A percentile compares a stretch with the other conserved stretches of the same genome.
Conservation (phyloP, 768 basidiomycete species). For the Leccinum aurantiacum region DNA sequence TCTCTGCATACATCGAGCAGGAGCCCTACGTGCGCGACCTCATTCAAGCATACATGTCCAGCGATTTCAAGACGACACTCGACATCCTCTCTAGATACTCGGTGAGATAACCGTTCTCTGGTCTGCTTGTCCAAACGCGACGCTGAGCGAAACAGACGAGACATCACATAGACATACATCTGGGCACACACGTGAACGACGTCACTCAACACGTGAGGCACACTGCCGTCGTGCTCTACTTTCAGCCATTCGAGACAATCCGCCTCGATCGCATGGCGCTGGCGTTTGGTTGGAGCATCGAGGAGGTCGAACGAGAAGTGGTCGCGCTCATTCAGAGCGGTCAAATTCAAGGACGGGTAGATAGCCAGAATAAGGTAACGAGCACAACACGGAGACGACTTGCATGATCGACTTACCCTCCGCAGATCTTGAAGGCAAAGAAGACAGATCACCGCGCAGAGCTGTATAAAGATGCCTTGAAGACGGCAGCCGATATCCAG, state of each 20-base stretch:
- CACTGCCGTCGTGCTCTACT: constrained; percentile 82
- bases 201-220: constrained; percentile 72
- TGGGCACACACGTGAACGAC: constrained; percentile 62
- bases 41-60: constrained; percentile 80
- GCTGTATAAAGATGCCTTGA: constrained; percentile 73
- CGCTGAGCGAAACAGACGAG: constrained; percentile 52
- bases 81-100: constrained; percentile 72
- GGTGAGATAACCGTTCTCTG: constrained; percentile 38
- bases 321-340: constrained; percentile 77
- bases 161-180: constrained; percentile 76
- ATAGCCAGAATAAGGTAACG: constrained; percentile 83
- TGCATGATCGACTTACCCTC: neutral
- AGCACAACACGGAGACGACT: neutral
- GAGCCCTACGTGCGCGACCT: constrained; percentile 87
- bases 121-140: neutral
- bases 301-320: constrained; percentile 70
- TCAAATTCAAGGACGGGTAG: constrained; percentile 78
- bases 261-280: constrained; percentile 78
- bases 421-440: constrained; percentile 75
- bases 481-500: constrained; percentile 70
- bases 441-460: constrained; percentile 77
- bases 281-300: constrained; percentile 81
- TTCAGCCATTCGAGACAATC: constrained; percentile 87
- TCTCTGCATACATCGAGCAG: constrained; percentile 78
- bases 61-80: constrained; percentile 81